Evolutionary conservation across 257 asterid genomes (phyloP), one percentile per base, ranked within the genome.

Genomic region (Thymus mandschuricus): DNA sequence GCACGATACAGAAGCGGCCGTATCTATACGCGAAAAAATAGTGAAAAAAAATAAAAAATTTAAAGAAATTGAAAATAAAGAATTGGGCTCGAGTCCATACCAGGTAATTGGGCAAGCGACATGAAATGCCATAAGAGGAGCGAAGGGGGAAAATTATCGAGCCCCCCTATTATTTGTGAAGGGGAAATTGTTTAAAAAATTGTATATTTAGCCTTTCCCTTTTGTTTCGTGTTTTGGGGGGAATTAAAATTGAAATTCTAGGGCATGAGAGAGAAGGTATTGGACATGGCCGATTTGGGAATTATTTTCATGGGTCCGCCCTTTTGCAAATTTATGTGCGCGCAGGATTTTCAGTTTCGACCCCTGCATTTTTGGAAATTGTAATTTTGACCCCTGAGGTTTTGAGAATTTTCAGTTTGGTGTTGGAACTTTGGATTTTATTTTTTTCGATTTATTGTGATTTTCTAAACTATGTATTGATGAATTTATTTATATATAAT

Each of bases 31-130:
- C 8, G 13, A 51, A 34, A 66, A 33, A 50, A 6, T 29, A 5
- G 8, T 63, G 10, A 63, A 63, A 44, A 44, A 38, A 38, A 38
- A 30, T 9, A 63, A 62, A 55, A 40, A 65, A 21, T 21, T 21
- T 38, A 4, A 38, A 0, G 41, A 38, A 38, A 38, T 38, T 38
- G 27, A 71, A 31, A 64, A 63, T 15, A 44, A 28, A 21, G 28
- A 4, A 66, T 48, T 69, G 82, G 66, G 61, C 38, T 48, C 21
- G 64, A 73, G 76, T 30, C 52, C 66, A 58, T 54, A 92, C 98
- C 98, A 92, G 82, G 97, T 92, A 87, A 92, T 90, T 84, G 98
- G 98, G 79, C 98, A 92, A 80, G 98, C 89, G 76, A 88, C 95
- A 70, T 92, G 98, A 83, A 92, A 92, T 83, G 98, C 98, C 98